These are phyloP conservation scores for Pholiota adiposa DNA, from an alignment of 1,284 basidiomycete genomes.

Conservation along the genomic window DNA sequence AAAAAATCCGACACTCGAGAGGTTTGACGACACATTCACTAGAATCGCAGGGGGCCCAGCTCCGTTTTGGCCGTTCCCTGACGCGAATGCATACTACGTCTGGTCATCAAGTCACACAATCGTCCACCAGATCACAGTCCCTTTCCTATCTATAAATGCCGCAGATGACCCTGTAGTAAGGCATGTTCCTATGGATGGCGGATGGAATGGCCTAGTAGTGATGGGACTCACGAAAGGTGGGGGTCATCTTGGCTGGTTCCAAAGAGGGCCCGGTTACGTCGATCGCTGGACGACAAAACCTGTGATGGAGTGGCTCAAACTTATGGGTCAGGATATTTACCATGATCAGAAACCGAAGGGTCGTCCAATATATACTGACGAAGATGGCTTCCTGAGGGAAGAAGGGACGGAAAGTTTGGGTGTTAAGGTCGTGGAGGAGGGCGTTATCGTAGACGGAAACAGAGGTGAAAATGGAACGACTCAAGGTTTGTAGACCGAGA, in stretches of 20 bases:
- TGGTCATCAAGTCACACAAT: conserved; percentile 65
- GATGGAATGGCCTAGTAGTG: conserved; percentile 67
- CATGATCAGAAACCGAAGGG: conserved; percentile 34
- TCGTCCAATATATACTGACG: conserved; percentile 42
- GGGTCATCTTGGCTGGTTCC: conserved; percentile 97
- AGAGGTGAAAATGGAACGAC: conserved; percentile 41
- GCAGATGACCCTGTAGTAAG: conserved; percentile 90
- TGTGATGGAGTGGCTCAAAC: conserved; percentile 75
- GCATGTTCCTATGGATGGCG: conserved; percentile 61
- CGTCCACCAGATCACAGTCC: conserved; percentile 63
- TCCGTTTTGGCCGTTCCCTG: conserved; percentile 81
- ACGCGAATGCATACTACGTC: conserved; percentile 82
- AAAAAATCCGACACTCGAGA: conserved; percentile 57
- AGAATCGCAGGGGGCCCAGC: conserved; percentile 78
- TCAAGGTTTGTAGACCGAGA: conserved; percentile 41
- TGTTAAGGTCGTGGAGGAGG: conserved; percentile 48
- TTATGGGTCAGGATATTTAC: conserved; percentile 59
- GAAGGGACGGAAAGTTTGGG: conserved; percentile 53
- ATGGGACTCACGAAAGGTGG: conserved; percentile 80
- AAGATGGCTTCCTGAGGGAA: conserved; percentile 65
- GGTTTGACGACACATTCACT: conserved; percentile 74
- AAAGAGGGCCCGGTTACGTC: conserved; percentile 49
- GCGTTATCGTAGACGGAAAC: conserved; percentile 43
- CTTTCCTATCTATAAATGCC: conserved; percentile 85
- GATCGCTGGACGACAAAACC: conserved; percentile 76